A percentile compares a stretch with the other conserved stretches of the same genome.
Evolutionary conservation across 768 basidiomycete species (phyloP).

Genomic region (Pholiota microspora): DNA sequence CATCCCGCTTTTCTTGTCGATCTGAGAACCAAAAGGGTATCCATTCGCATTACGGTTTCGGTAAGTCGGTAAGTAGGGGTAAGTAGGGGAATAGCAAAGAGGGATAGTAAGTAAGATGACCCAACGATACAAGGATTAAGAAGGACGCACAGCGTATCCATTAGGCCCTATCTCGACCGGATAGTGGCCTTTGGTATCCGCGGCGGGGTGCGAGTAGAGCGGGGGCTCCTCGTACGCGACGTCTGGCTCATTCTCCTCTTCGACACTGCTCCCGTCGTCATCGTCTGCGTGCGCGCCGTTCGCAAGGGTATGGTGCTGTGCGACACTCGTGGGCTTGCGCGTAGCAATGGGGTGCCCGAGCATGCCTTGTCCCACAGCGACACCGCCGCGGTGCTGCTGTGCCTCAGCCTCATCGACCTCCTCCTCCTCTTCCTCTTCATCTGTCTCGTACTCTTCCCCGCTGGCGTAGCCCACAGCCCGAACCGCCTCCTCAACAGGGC

Average conservation of each 20-base stretch:
- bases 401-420: slow-evolving; percentile 54
- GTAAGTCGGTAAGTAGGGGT: too few species aligned
- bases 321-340: background rate
- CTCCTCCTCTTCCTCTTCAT: slow-evolving; percentile 51
- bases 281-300: slow-evolving; percentile 33
- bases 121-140: background rate
- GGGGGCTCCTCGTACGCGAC: slow-evolving; percentile 57
- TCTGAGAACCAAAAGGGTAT: slow-evolving; percentile 9
- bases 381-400: slow-evolving; percentile 27
- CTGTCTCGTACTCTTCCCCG: slow-evolving; percentile 41
- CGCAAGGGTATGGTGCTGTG: slow-evolving; percentile 25
- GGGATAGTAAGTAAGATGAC: background rate
- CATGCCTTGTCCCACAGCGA: slow-evolving; percentile 9
- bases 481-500: slow-evolving; percentile 92
- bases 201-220: slow-evolving; percentile 52
- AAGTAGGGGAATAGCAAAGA: background rate
- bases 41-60: too few species aligned
- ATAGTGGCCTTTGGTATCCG: slow-evolving; percentile 25
- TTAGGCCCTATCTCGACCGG: slow-evolving; percentile 42
- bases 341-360: background rate
- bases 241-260: slow-evolving; percentile 34
- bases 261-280: slow-evolving; percentile 29
- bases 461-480: slow-evolving; percentile 84
- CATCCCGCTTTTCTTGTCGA: slow-evolving; percentile 17
- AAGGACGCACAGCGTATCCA: slow-evolving; percentile 61